These are phyloP conservation scores for Cladosporium sp. DNA, from an alignment of 2,329 filamentous ascomycete species.

Conservation along the genomic window DNA sequence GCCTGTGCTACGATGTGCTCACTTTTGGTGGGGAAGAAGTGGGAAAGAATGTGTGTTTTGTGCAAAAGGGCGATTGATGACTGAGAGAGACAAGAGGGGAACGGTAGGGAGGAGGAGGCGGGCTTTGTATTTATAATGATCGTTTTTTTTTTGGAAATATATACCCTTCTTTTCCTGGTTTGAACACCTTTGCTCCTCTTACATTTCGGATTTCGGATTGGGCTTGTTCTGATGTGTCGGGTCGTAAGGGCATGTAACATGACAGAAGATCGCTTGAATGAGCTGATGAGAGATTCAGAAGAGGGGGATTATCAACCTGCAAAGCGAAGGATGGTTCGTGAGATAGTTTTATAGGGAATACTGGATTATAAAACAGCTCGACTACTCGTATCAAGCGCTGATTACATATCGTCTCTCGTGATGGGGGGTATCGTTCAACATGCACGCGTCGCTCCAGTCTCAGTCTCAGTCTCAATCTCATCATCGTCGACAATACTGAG, in stretches of 20 bases:
- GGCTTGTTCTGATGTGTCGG: too few species aligned
- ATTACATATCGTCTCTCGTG: neutral
- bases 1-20: neutral
- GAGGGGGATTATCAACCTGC: too few species aligned
- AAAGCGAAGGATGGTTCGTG: too few species aligned
- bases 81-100: neutral
- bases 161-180: neutral
- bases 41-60: neutral
- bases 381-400: neutral
- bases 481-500: neutral
- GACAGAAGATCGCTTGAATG: too few species aligned
- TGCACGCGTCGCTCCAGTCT: neutral
- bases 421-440: neutral
- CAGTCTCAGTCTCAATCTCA: neutral
- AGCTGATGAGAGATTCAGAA: too few species aligned
- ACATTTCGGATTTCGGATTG: too few species aligned
- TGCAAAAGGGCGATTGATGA: neutral
- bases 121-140: neutral
- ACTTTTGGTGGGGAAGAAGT: neutral
- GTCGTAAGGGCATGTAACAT: too few species aligned
- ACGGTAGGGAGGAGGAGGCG: neutral
- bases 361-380: neutral
- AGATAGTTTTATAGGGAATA: neutral
- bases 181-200: neutral
- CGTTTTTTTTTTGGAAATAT: neutral